These are phyloP conservation scores for Gilbertella persicaria DNA, from an alignment of 371 early-diverging fungal genomes.

Conservation along the genomic window DNA sequence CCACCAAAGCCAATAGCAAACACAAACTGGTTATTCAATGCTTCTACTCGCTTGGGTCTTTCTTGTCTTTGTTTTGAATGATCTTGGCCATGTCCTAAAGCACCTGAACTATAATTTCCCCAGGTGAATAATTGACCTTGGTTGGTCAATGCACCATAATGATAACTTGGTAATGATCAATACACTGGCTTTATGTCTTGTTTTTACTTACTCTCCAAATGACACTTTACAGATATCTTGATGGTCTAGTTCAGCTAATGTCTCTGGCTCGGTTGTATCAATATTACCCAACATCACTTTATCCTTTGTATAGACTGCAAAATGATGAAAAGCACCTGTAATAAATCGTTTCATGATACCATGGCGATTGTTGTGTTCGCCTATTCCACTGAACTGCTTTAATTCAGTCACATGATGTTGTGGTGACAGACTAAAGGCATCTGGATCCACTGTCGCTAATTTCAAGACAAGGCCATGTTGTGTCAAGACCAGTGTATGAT, in stretches of 20 bases:
- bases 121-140: conserved; percentile 43
- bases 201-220: conserved; percentile 29
- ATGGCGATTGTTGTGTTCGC: conserved; percentile 10
- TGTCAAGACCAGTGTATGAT: conserved; percentile 20
- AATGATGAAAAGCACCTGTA: conserved; percentile 18
- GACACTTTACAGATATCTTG: conserved; percentile 23
- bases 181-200: background rate
- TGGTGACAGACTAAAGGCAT: background rate
- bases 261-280: conserved; percentile 7
- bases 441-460: conserved; percentile 3
- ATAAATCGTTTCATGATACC: conserved; percentile 16
- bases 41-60: conserved; percentile 11
- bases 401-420: conserved; percentile 2
- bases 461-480: conserved; percentile 19
- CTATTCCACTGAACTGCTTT: conserved; percentile 8
- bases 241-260: conserved; percentile 8
- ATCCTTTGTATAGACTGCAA: conserved; percentile 32
- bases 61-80: background rate
- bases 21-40: conserved; percentile 20
- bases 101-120: conserved; percentile 41
- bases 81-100: conserved; percentile 38
- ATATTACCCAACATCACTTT: conserved; percentile 17
- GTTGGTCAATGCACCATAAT: conserved; percentile 46
- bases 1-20: conserved; percentile 39
- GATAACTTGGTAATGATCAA: conserved; percentile 29